phyloP scores from a whole-genome alignment of 2,329 filamentous ascomycete species.

The Lasiodiplodia sp. region DNA sequence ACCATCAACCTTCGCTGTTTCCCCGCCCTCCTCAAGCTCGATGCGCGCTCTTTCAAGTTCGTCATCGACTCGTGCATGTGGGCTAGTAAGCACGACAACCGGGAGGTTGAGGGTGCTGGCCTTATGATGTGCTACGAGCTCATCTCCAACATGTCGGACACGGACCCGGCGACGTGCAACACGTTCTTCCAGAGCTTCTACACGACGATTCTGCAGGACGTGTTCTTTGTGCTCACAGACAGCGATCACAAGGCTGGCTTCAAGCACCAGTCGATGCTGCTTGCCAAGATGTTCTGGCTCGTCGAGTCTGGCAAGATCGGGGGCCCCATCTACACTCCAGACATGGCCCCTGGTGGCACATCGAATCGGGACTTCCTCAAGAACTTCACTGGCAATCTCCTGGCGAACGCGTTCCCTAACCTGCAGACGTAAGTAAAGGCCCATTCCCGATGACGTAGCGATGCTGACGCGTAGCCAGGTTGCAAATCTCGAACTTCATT shows the following conservation, averaged over 20 bases:
- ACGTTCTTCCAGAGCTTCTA: conserved; percentile 99
- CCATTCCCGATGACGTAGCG: conserved; percentile 3
- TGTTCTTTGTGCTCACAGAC: conserved; percentile 97
- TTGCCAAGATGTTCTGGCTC: conserved; percentile 96
- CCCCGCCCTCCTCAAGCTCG: conserved; percentile 89
- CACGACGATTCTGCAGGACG: conserved; percentile 92
- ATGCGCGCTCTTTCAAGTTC: conserved; percentile 97
- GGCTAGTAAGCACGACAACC: conserved; percentile 99
- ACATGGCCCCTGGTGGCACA: conserved; percentile 83
- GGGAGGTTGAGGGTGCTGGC: conserved; percentile 94
- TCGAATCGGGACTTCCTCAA: conserved; percentile 89
- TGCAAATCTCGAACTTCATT: conserved; percentile 89
- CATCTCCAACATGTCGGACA: conserved; percentile 96
- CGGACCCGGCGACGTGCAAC: conserved; percentile 83
- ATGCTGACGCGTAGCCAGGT: conserved; percentile 58
- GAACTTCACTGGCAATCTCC: conserved; percentile 82
- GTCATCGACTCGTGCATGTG: conserved; percentile 99
- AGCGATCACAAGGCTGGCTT: conserved; percentile 99
- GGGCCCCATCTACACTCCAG: conserved; percentile 85
- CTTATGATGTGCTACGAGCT: conserved; percentile 98
- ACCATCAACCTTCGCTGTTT: conserved; percentile 98
- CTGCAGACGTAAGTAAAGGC: conserved; percentile 75
- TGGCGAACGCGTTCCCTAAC: conserved; percentile 92
- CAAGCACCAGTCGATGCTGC: conserved; percentile 93
- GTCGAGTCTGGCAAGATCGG: conserved; percentile 90